phyloP scores from a whole-genome alignment of 2,329 filamentous ascomycete species.

The Sclerotinia minor region DNA sequence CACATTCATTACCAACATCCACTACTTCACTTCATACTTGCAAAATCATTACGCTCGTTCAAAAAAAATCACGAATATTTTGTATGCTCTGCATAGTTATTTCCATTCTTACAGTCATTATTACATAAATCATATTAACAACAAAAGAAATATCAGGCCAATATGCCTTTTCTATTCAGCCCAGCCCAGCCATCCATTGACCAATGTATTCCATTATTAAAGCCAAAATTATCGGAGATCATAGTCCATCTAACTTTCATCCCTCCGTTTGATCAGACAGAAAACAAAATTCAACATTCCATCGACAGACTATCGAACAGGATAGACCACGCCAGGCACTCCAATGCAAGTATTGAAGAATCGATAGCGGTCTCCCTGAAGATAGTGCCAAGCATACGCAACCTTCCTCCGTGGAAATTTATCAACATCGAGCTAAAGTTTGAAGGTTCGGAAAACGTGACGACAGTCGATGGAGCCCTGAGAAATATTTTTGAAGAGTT shows the following conservation, averaged over 20 bases:
- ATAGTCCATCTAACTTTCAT: neutral
- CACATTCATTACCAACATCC: neutral
- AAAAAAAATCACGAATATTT: neutral
- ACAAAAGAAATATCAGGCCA: neutral
- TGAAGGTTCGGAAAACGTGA: neutral
- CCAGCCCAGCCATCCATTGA: neutral
- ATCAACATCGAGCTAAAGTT: constrained; percentile 11
- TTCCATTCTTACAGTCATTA: neutral
- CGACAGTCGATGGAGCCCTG: neutral
- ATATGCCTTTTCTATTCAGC: neutral
- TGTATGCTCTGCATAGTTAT: neutral
- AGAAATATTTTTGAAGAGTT: neutral
- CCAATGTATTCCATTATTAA: neutral
- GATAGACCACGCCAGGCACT: neutral
- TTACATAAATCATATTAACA: neutral
- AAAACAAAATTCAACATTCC: neutral
- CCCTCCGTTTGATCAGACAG: neutral
- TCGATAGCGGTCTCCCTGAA: neutral
- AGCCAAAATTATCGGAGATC: constrained; percentile 13
- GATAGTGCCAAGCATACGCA: neutral
- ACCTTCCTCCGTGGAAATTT: constrained; percentile 12
- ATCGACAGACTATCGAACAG: neutral
- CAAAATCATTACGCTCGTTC: neutral
- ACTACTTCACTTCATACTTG: neutral
- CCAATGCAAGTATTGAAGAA: neutral